Base-by-base conservation (phyloP, 208 protist genomes). In the Trypanosoma boissoni region DNA sequence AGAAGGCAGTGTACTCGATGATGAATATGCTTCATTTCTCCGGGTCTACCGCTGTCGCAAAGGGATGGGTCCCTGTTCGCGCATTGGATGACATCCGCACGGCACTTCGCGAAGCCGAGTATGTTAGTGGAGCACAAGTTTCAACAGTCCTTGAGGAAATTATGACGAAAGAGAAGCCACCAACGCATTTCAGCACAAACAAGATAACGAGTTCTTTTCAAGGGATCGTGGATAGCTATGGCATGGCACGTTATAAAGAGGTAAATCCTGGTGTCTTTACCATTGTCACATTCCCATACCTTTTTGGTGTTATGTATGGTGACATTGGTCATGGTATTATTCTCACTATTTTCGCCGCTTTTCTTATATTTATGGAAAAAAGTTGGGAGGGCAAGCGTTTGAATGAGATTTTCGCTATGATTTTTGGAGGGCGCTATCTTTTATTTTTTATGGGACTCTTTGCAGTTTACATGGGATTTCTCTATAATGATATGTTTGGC, bases 281-380 rank as follows among this genome's bases (percentile, higher is more conserved):
- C 23, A 95, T 98, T 53, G 89, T 99, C 36, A 99, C 96, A 32
- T 99, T 99, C 79, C 99, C 99, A 24, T 99, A 99, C 83, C 80
- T 99, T 3, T 99, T 99, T 71, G 98, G 92, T 51, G 88, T 99
- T 53, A 99, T 99, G 99, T 99, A 99, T 79, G 98, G 98, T 54
- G 99, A 99, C 73, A 78, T 99, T 32, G 98, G 97, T 32, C 99
- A 99, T 80, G 98, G 98, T 50, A 24, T 97, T 43, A 84, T 99
- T 23, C 73, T 99, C 21, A 86, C 93, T 39, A 28, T 97, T 29
- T 76, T 92, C 36, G 86, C 89, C 16, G 53, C 79, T 5, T 83
- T 82, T 54, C 50, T 99, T 21, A 64, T 97, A 23, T 75, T 86
- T 20, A 76, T 76, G 32, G 96, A 98, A 72, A 96, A 97, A 53